Evolutionary conservation across 805 yeast genomes (phyloP).

Genomic region (Candida awuae): DNA sequence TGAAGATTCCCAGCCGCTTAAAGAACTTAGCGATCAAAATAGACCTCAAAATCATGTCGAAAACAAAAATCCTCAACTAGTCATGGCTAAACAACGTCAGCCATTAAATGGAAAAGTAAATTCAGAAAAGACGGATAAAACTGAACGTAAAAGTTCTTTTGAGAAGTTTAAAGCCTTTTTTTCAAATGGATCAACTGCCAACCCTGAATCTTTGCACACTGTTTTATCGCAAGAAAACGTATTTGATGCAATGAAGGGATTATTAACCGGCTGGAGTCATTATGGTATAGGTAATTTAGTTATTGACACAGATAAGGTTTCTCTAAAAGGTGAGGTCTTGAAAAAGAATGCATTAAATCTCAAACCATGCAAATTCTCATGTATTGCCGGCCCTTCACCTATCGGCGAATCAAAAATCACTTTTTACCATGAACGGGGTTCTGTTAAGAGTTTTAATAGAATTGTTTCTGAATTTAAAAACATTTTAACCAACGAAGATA

Average conservation of each 20-base stretch:
- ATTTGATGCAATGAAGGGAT: conserved; percentile 54
- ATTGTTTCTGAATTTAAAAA: conserved; percentile 56
- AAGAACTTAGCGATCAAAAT: no score
- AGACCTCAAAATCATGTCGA: background rate
- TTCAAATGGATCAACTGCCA: conserved; percentile 17
- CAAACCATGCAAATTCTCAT: conserved; percentile 56
- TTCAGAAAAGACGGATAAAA: background rate
- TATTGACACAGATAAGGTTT: conserved; percentile 34
- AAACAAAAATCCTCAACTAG: conserved; percentile 19
- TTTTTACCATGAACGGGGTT: conserved; percentile 59
- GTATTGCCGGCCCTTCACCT: conserved; percentile 39
- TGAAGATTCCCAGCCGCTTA: conserved; percentile 4
- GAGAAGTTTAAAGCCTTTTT: conserved; percentile 40
- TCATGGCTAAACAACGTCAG: conserved; percentile 25
- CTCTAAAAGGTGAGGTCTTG: conserved; percentile 54
- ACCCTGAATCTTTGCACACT: conserved; percentile 26
- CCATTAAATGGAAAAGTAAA: conserved; percentile 3
- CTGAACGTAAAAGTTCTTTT: conserved; percentile 22
- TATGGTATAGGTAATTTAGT: conserved; percentile 57
- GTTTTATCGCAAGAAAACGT: conserved; percentile 42
- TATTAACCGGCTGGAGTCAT: conserved; percentile 59
- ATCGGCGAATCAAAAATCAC: conserved; percentile 39
- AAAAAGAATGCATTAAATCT: conserved; percentile 54
- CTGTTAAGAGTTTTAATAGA: conserved; percentile 51
- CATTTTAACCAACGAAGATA: conserved; percentile 58